Base-by-base conservation (phyloP, 139 green algal species). In the Nannochloris sp. region DNA sequence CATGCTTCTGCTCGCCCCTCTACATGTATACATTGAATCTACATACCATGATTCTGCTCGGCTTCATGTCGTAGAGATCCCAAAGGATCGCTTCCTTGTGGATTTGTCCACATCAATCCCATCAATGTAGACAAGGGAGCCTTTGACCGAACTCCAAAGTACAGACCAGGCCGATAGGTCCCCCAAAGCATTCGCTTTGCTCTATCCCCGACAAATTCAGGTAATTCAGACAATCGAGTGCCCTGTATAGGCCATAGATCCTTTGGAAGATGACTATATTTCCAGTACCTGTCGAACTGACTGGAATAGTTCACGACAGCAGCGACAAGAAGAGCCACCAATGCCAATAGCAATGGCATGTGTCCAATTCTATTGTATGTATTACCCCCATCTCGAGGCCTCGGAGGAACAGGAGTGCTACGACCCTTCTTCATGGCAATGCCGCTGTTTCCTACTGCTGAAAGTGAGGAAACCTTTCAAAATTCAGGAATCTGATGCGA, bases 51-150 rank as follows among this genome's bases (percentile, higher is more conserved):
- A 5, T 50, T 26, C 26, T 87, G 68, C 63, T 86, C 63, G 3
- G 84, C 89, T 28, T 80, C 45, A 56, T 93, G 85, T 29, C 85
- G 70, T 6, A 90, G 61, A 20, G 70, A 48, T 17, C 61, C 53
- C 25, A 79, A 59, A 23, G 66, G 30, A 30, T 83, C 57, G 0
- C 53, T 23, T 1, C 44, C 25, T 53, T 66, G 33, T 2, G 79
- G 79, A 61, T 88, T 72, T 33, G 91, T 85, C 90, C 90, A 97
- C 78, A 95, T 86, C 11, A 95, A 30, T 0, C 90, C 90, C 6
- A 70, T 66, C 26, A 95, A 26, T 60, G 95, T 72, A 6, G 76
- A 84, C 60, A 72, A 64, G 6, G 82, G 77, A 5, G 56, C 61
- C 43, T 87, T 73, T 26, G 73, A 87, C 31, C 85, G 79, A 80